Conservation (phyloP, 805 yeast genomes). For the Hagleromyces aurorensis region DNA sequence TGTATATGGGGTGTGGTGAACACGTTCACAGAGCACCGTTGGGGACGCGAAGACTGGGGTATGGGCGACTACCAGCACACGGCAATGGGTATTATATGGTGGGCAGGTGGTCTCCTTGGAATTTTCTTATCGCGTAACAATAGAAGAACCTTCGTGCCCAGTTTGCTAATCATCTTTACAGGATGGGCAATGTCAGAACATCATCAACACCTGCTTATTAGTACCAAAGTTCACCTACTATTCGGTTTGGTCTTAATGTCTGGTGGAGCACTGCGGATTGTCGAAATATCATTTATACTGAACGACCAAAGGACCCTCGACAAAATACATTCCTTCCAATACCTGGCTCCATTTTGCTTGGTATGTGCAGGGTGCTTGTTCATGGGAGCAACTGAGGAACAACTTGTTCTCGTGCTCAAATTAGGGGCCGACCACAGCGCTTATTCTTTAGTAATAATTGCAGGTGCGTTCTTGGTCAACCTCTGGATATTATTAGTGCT, state of each 20-base stretch:
- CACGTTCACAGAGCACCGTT: constrained; percentile 93
- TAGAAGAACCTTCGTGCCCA: constrained; percentile 68
- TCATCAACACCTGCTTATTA: constrained; percentile 61
- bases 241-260: constrained; percentile 75
- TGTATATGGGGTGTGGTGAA: constrained; percentile 88
- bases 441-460: constrained; percentile 60
- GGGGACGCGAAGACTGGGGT: constrained; percentile 85
- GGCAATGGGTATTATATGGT: constrained; percentile 93
- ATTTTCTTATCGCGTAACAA: constrained; percentile 64
- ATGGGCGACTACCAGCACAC: constrained; percentile 95
- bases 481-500: constrained; percentile 58
- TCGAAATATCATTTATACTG: constrained; percentile 74
- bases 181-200: constrained; percentile 96
- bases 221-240: constrained; percentile 81
- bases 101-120: constrained; percentile 89
- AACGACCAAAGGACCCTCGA: constrained; percentile 47
- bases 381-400: constrained; percentile 93
- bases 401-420: constrained; percentile 57
- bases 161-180: constrained; percentile 73
- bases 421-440: constrained; percentile 81
- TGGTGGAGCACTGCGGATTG: constrained; percentile 68
- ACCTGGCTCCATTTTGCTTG: constrained; percentile 74
- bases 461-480: constrained; percentile 66
- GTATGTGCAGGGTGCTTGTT: constrained; percentile 73
- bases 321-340: constrained; percentile 64